Base-by-base conservation (phyloP, 495 filamentous ascomycete genomes). In the Penicillium paradoxum region DNA sequence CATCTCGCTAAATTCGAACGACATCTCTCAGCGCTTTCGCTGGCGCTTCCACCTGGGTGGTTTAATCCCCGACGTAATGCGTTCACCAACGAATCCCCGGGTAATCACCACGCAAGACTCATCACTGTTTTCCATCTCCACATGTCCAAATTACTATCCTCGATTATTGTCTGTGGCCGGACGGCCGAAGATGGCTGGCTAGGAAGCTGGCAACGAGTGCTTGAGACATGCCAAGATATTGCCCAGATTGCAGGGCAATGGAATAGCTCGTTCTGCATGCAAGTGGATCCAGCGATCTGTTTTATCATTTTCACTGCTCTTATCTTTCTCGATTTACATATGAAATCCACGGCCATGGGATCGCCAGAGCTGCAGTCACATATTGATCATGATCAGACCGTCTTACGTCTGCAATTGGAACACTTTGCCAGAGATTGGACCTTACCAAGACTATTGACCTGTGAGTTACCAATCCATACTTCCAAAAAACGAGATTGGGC, bases 271-370 rank as follows among this genome's bases (percentile, higher is more conserved):
- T 58, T 57, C 45, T 57, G 47, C 34, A 18, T 60, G 4, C 52
- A 6, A 8, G 60, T 60, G 2, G 60, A 64, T 33, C 60, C 60
- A 19, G 60, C 57, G 6, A 64, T 60, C 19, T 25, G 39, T 1
- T 55, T 64, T 7, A 60, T 34, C 29, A 34, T 58, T 22, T 60
- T 64, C 29, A 55, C 55, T 14, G 40, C 51, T 15, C 58, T 60
- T 0, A 49, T 64, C 1, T 54, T 64, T 14, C 38, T 64, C 3
- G 27, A 58, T 38, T 44, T 64, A 7, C 60, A 64, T 34, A 58
- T 27, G 39, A 58, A 51, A 32, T 55, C 48, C 6, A 44, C 21
- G 6, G 19, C 49, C 18, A 8, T 36, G 18, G 21, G 17, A 0
- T 27, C 17, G 13, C 2, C 21, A 11, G 41, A 13, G 19, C n/a